Conservation (phyloP, 2,329 filamentous ascomycete genomes). For the Beauveria varroae region DNA sequence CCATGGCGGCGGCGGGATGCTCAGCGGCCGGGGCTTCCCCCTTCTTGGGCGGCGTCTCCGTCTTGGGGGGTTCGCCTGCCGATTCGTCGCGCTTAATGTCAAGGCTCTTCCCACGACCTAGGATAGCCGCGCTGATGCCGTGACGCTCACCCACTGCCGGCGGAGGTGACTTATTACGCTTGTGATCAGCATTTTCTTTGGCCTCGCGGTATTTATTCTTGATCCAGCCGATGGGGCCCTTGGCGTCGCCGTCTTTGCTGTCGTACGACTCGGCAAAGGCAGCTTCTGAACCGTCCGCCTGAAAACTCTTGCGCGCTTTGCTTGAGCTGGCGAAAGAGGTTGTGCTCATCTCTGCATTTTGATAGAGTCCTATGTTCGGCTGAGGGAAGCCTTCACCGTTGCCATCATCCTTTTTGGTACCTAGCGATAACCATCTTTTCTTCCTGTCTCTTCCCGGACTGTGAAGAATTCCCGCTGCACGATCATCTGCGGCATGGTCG, state of each 20-base stretch:
- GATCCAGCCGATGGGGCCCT: slow-evolving; percentile 50
- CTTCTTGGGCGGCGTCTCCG: background rate
- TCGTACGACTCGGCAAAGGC: slow-evolving; percentile 33
- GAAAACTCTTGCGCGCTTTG: slow-evolving; percentile 41
- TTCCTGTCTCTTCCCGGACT: slow-evolving; percentile 60
- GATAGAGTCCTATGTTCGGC: slow-evolving; percentile 50
- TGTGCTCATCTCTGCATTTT: slow-evolving; percentile 56
- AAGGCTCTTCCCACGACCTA: slow-evolving; percentile 39
- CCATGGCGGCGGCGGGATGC: background rate
- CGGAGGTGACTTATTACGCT: slow-evolving; percentile 50
- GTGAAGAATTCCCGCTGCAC: slow-evolving; percentile 26
- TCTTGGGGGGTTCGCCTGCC: background rate
- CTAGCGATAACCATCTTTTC: slow-evolving; percentile 65
- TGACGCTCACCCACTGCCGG: slow-evolving; percentile 23
- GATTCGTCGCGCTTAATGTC: slow-evolving; percentile 37
- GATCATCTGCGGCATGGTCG: slow-evolving; percentile 60
- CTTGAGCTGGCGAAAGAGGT: slow-evolving; percentile 60
- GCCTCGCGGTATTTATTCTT: slow-evolving; percentile 53
- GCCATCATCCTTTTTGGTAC: slow-evolving; percentile 50
- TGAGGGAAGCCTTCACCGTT: slow-evolving; percentile 36
- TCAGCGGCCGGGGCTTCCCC: slow-evolving; percentile 12
- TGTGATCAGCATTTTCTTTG: slow-evolving; percentile 48
- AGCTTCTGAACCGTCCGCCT: slow-evolving; percentile 44
- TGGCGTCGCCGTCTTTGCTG: slow-evolving; percentile 41
- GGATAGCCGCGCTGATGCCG: slow-evolving; percentile 20